A percentile compares a stretch with the other conserved stretches of the same genome.
These are phyloP conservation scores for Pinus taeda DNA, from an alignment of 75 land plant genomes.

Conservation along the genomic window DNA sequence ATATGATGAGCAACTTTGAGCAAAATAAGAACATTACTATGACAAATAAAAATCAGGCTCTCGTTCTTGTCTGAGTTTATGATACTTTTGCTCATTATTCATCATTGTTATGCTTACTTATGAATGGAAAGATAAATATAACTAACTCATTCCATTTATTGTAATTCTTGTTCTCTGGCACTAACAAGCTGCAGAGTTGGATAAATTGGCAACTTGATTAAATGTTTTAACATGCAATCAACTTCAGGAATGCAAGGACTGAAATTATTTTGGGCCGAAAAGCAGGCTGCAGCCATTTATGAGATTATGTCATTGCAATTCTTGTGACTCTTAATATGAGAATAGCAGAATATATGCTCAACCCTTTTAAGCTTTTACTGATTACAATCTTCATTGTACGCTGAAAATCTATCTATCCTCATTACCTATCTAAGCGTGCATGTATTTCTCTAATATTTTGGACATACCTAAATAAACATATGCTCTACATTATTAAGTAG, in stretches of 20 bases:
- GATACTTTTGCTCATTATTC: too few species aligned
- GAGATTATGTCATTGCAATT: too few species aligned
- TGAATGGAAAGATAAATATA: too few species aligned
- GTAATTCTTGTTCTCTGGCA: not conserved
- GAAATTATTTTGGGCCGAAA: not conserved
- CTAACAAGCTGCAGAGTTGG: not conserved
- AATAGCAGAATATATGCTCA: not conserved
- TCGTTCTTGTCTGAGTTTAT: too few species aligned
- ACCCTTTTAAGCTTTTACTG: not conserved
- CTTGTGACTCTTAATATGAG: not conserved
- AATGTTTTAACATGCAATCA: not conserved
- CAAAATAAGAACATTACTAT: too few species aligned
- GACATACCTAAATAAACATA: not conserved
- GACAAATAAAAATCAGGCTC: too few species aligned
- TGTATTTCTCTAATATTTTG: not conserved
- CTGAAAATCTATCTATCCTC: not conserved
- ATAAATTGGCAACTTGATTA: not conserved
- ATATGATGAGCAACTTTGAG: too few species aligned
- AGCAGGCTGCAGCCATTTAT: not conserved
- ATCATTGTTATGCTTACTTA: too few species aligned
- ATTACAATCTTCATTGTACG: not conserved
- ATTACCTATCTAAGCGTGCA: not conserved
- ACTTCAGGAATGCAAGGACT: not conserved
- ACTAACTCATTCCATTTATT: too few species aligned
- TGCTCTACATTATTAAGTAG: not conserved